Evolutionary conservation across 2,329 filamentous ascomycete genomes (phyloP), one percentile per base, ranked within the genome.

Genomic region (Colletotrichum gigasporum): DNA sequence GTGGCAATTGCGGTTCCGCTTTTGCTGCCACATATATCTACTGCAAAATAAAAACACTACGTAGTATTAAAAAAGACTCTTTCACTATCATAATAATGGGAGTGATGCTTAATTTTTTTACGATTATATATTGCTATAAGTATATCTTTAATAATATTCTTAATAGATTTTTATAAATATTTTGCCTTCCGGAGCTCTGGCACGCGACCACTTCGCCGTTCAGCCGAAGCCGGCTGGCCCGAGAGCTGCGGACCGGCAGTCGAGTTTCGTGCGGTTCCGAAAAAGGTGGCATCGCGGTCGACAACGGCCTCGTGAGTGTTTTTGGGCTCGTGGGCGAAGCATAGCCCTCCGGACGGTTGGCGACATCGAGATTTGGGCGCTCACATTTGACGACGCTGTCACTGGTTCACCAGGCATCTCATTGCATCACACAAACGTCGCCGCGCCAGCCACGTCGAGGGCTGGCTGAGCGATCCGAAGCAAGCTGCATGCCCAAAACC

Each of bases 171-270:
- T n/a, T n/a, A n/a, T n/a, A n/a, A n/a, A n/a, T n/a, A n/a, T n/a
- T n/a, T n/a, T n/a, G n/a, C n/a, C n/a, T n/a, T n/a, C n/a, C n/a
- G n/a, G n/a, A n/a, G n/a, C n/a, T n/a, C n/a, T n/a, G 28, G 53
- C 53, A 56, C 53, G 44, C 54, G 44, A 48, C 24, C 24, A 39
- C n/a, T 42, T 50, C 24, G 12, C 54, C 56, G 48, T 24, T 50
- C 48, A 54, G 24, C 34, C 41, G 48, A 64, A 54, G 28, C 61
- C 16, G 22, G 28, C 35, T 42, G 61, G 41, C 28, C 41, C 47
- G 61, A 51, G 22, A 2, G 16, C 11, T 41, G 50, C 41, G 53
- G 35, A 34, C 14, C n/a, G 55, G 30, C 35, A 50, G 34, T 45
- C 30, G 45, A 52, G 35, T 22, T 26, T 26, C 16, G 39, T 45